These are phyloP conservation scores for Lachancea waltii DNA, from an alignment of 805 yeast species.

Conservation along the genomic window DNA sequence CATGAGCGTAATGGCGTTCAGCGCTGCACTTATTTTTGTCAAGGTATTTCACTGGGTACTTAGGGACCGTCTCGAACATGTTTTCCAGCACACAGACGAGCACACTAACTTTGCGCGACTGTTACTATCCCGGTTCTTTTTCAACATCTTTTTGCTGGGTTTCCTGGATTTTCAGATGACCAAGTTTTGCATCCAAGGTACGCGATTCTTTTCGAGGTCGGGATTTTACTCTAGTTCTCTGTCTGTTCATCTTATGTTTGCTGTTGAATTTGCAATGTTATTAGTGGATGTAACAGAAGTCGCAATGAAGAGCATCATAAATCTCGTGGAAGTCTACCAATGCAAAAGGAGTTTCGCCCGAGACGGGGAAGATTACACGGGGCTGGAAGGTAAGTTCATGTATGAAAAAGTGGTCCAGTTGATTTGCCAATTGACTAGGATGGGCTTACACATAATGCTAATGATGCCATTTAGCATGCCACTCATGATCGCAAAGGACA, in stretches of 20 bases:
- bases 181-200: slow-evolving; percentile 40
- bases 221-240: too few species aligned
- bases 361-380: slow-evolving; percentile 39
- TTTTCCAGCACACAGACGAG: slow-evolving; percentile 40
- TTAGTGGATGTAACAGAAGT: slow-evolving; percentile 43
- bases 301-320: slow-evolving; percentile 24
- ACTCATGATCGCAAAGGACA: slow-evolving; percentile 43
- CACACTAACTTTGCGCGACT: slow-evolving; percentile 28
- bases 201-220: too few species aligned
- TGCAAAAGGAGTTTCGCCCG: slow-evolving; percentile 5
- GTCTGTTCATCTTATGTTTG: slow-evolving; percentile 57
- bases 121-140: slow-evolving; percentile 35
- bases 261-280: slow-evolving; percentile 67
- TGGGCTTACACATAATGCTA: slow-evolving; percentile 40
- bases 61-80: slow-evolving; percentile 39
- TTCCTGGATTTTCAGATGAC: slow-evolving; percentile 48
- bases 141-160: slow-evolving; percentile 41
- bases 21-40: slow-evolving; percentile 40
- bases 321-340: slow-evolving; percentile 45
- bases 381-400: slow-evolving; percentile 67
- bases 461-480: slow-evolving; percentile 43
- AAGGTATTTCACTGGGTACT: slow-evolving; percentile 76
- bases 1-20: slow-evolving; percentile 37
- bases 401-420: slow-evolving; percentile 54
- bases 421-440: slow-evolving; percentile 42